phyloP scores from a whole-genome alignment of 495 filamentous ascomycete species.

The Neurospora pannonica region DNA sequence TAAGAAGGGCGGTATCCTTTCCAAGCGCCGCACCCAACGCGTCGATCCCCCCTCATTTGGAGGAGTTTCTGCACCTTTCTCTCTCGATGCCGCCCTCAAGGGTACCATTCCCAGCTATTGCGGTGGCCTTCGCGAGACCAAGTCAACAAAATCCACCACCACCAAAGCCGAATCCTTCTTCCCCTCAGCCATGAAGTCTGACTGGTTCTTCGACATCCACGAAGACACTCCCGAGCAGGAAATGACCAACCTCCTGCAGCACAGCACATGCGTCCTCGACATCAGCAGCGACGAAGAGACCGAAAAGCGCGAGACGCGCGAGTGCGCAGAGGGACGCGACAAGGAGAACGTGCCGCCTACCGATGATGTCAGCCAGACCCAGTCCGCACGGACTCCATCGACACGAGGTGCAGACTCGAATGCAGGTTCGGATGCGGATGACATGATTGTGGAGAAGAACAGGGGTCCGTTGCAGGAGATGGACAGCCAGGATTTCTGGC shows the following conservation, averaged over 20 bases:
- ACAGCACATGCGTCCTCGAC: slow-evolving; percentile 76
- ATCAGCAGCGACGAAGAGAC: slow-evolving; percentile 64
- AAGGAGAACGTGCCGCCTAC: slow-evolving; percentile 88
- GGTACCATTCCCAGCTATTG: slow-evolving; percentile 54
- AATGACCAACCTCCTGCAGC: slow-evolving; percentile 83
- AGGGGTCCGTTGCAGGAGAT: slow-evolving; percentile 66
- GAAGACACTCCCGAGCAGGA: slow-evolving; percentile 86
- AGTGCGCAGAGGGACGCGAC: slow-evolving; percentile 50
- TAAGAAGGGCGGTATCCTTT: slow-evolving; percentile 47
- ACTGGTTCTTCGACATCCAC: slow-evolving; percentile 91
- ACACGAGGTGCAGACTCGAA: background rate
- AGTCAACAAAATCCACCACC: background rate
- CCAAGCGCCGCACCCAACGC: slow-evolving; percentile 49
- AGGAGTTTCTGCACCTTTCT: slow-evolving; percentile 49
- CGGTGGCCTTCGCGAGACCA: slow-evolving; percentile 16
- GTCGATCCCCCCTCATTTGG: slow-evolving; percentile 48
- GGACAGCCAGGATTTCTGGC: slow-evolving; percentile 62
- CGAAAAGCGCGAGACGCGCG: slow-evolving; percentile 42
- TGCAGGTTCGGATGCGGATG: slow-evolving; percentile 15
- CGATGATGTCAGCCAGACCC: slow-evolving; percentile 47
- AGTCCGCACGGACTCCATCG: slow-evolving; percentile 9
- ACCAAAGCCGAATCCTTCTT: slow-evolving; percentile 9
- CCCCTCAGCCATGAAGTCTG: slow-evolving; percentile 37
- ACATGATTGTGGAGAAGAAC: slow-evolving; percentile 40
- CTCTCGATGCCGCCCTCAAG: slow-evolving; percentile 66